Evolutionary conservation across 164 flowering plant species (phyloP), one percentile per base, ranked within the genome.

Genomic region (Kingdonia uniflora): DNA sequence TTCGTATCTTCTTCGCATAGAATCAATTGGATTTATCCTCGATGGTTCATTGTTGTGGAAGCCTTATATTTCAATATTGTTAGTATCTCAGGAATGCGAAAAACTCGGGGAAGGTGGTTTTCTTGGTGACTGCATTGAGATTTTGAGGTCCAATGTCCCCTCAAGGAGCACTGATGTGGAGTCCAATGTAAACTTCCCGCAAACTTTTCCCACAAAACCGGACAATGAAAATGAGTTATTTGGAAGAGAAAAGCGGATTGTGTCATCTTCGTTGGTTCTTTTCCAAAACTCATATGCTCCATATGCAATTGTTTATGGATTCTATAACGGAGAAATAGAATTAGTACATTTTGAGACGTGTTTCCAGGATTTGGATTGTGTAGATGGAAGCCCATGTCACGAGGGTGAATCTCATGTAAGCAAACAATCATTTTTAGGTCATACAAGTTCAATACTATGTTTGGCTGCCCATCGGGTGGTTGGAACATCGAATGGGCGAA

Each of bases 211-310:
- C 19, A 1, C 14, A 12, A 22, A 13, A 20, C 14, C 23, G 14
- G 19, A 12, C 14, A 15, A 1, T 47, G 51, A 12, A 47, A 54
- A 70, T 52, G 64, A 19, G 37, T 51, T 35, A 0, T 43, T 19
- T 55, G 48, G 42, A 55, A 68, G 57, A 53, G 49, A 70, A 49
- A 71, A 52, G 14, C 51, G 47, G 52, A 62, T 64, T 45, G 86
- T 86, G n/a, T 71, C 95, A 67, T 89, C 96, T 54, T 81, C 96
- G 33, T 75, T 89, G 86, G 79, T 94, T 59, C 78, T 94, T 37
- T 81, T 82, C 57, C 84, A 74, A 59, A 68, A 55, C 47, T 52
- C 58, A 54, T 56, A 48, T 53, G 66, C 68, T 38, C 99, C 99
- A 54, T 80, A 68, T 71, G 97, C 84, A 43, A 70, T 87, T 61